phyloP scores from a whole-genome alignment of 768 basidiomycete genomes.

The Ephemerocybe angulata region DNA sequence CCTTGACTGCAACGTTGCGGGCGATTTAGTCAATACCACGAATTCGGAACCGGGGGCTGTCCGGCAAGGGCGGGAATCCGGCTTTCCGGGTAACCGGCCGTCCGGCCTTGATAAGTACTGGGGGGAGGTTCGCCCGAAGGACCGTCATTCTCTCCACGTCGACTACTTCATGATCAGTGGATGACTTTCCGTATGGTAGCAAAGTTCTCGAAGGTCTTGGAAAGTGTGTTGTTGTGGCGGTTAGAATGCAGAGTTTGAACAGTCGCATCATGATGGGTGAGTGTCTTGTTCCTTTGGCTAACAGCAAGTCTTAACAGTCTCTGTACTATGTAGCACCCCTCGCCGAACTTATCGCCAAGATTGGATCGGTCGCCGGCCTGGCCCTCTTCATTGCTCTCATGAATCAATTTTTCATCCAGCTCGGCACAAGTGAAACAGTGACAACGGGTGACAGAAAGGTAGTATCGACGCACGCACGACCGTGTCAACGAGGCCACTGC shows the following conservation, averaged over 20 bases:
- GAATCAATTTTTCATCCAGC: constrained; percentile 93
- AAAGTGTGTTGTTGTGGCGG: constrained; percentile 85
- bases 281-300: constrained; percentile 23
- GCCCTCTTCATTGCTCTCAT: constrained; percentile 79
- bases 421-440: constrained; percentile 55
- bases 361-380: constrained; percentile 79
- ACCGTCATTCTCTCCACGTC: constrained; percentile 47
- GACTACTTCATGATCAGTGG: constrained; percentile 93
- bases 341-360: constrained; percentile 94
- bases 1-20: too few species aligned
- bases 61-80: too few species aligned
- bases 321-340: constrained; percentile 77
- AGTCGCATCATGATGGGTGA: constrained; percentile 97
- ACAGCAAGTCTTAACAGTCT: not conserved
- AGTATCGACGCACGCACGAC: too few species aligned
- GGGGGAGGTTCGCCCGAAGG: too few species aligned
- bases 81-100: too few species aligned
- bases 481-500: too few species aligned
- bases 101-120: too few species aligned
- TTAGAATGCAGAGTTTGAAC: constrained; percentile 91
- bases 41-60: too few species aligned
- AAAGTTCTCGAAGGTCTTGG: constrained; percentile 96
- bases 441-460: constrained; percentile 77
- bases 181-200: too few species aligned
- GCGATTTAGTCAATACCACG: too few species aligned